Conservation (phyloP, 2,329 filamentous ascomycete genomes). For the Penicillium sp. region DNA sequence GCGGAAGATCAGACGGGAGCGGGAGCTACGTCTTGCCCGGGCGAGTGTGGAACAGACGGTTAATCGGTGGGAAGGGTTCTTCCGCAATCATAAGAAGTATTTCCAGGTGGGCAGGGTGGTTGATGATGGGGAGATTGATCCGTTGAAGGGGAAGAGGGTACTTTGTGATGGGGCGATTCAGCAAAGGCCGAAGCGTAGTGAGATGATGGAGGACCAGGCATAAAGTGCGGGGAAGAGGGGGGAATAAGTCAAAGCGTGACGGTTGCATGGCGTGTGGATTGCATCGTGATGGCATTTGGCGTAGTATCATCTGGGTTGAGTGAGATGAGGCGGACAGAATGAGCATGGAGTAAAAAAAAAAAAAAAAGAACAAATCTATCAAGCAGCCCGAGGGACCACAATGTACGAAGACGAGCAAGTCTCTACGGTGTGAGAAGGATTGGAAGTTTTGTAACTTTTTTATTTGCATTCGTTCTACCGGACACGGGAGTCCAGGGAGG, state of each 20-base stretch:
- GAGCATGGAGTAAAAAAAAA: too few species aligned
- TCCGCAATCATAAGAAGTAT: slow-evolving; percentile 73
- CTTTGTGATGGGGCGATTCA: slow-evolving; percentile 68
- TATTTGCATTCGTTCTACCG: slow-evolving; percentile 30
- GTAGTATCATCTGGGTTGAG: too few species aligned
- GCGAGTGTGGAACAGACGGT: slow-evolving; percentile 62
- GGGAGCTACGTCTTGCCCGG: slow-evolving; percentile 61
- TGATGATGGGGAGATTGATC: slow-evolving; percentile 41
- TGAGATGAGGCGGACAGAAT: too few species aligned
- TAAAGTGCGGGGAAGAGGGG: not conserved
- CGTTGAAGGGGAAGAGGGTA: slow-evolving; percentile 48
- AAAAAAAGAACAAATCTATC: too few species aligned
- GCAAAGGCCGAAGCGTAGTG: slow-evolving; percentile 52
- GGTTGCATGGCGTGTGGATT: too few species aligned
- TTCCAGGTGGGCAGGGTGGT: slow-evolving; percentile 69
- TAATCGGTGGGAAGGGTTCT: slow-evolving; percentile 78
- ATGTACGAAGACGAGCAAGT: not conserved
- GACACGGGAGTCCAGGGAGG: slow-evolving; percentile 23
- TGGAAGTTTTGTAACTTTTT: slow-evolving; percentile 27
- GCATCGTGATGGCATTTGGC: too few species aligned
- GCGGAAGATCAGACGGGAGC: slow-evolving; percentile 50
- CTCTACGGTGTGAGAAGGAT: not conserved
- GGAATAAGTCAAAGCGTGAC: not conserved
- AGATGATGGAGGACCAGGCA: slow-evolving; percentile 18
- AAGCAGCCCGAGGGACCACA: not conserved